Percentiles rank a stretch among this genome's conserved stretches.
phyloP scores from a whole-genome alignment of 2,329 filamentous ascomycete genomes.

The Penicillium palitans region DNA sequence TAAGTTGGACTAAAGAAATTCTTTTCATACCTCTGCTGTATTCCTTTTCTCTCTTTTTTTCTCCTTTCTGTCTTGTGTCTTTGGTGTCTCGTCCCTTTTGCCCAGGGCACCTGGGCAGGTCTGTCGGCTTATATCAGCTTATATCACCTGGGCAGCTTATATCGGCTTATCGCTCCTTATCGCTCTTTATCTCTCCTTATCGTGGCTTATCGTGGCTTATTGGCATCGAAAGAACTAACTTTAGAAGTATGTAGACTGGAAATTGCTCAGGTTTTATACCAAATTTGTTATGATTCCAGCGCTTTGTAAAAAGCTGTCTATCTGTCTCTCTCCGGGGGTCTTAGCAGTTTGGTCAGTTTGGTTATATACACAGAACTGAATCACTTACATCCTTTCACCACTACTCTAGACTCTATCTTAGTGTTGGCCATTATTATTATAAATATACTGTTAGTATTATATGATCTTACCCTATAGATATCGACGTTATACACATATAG shows the following conservation, averaged over 20 bases:
- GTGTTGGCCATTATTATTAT: neutral
- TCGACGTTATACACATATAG: too few relatives aligned
- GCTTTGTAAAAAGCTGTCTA: neutral
- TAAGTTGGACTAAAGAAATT: neutral
- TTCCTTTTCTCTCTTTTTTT: too few relatives aligned
- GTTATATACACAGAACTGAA: neutral
- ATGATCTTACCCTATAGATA: neutral
- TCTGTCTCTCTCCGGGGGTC: neutral
- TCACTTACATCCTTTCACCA: neutral
- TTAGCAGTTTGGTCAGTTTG: neutral
- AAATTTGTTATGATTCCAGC: neutral
- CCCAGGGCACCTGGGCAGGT: too few relatives aligned
- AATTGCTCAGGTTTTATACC: neutral
- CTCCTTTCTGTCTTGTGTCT: too few relatives aligned
- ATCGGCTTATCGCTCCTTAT: too few relatives aligned
- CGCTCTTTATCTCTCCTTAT: too few relatives aligned
- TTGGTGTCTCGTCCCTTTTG: too few relatives aligned
- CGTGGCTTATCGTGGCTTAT: neutral
- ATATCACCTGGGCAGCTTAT: too few relatives aligned
- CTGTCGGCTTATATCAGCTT: too few relatives aligned
- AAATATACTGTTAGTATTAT: neutral
- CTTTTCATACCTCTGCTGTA: too few relatives aligned
- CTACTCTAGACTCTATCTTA: neutral
- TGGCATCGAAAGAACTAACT: neutral
- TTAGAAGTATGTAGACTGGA: neutral